Evolutionary conservation across 78 protist genomes (phyloP), one percentile per base, ranked within the genome.

Genomic region (Monosiga brevicollis): DNA sequence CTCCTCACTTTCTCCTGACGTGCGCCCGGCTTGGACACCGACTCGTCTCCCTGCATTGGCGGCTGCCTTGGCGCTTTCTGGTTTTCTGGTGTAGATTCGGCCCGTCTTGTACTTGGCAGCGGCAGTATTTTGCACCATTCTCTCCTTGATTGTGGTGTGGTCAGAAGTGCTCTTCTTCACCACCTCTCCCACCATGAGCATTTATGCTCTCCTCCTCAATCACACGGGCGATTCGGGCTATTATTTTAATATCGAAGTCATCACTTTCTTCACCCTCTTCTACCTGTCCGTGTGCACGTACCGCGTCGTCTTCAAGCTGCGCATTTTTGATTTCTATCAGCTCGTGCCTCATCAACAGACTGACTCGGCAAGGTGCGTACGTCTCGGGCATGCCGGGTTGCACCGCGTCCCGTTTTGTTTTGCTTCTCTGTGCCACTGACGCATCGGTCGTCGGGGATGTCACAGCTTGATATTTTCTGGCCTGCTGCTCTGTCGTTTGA

Each of bases 251-350:
- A n/a, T 75, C 35, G 79, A 75, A 49, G 42, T 75, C 36, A 15
- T 77, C 2, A 26, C 81, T 10, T 37, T 77, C 34, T 26, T 77
- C 55, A 25, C 43, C 32, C 37, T 42, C 41, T 0, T 42, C 10
- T 77, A 77, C 81, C 34, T 77, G 72, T 24, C 40, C 35, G 2
- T 77, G 39, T 42, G 71, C 71, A 15, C 81, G 40, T 77, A 77
- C 25, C 11, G 42, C 10, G 32, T 29, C 6, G 6, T 77, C 37
- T 77, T 77, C 71, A 32, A 62, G 25, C 40, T 77, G 20, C 81
- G 81, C 73, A 25, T 77, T 22, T 77, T 77, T 71, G 42, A 77
- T 38, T 77, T 40, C 6, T 77, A 77, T 22, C 2, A 77, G 39
- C 38, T 77, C 32, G 81, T n/a, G 40, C 35, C 62, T 0, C 29